Evolutionary conservation across 1,284 basidiomycete genomes (phyloP), one percentile per base, ranked within the genome.

Genomic region (Heterobasidion annosum): DNA sequence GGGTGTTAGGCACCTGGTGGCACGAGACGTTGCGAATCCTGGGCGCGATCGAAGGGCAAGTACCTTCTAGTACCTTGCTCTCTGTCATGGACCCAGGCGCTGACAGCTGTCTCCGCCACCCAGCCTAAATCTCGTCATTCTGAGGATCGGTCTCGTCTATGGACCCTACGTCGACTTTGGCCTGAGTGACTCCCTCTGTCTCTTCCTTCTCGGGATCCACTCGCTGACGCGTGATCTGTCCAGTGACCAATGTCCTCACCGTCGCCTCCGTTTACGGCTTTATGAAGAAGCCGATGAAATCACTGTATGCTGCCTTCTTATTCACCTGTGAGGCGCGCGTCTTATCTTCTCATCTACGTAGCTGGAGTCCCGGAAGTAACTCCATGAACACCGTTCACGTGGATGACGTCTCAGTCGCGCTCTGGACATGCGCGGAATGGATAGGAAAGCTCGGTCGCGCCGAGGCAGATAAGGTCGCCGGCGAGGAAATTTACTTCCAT

Each of bases 211-310:
- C 58, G 42, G 13, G 42, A 34, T 35, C 32, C 19, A 18, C n/a
- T 32, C 19, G 10, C 51, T 54, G 15, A 53, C 45, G 42, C 34
- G 15, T 12, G 19, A 50, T 57, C 43, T 53, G 44, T 53, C 15
- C 16, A 57, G 82, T 88, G 57, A 73, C 86, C 34, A 78, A 82
- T 3, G 81, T 82, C 46, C 79, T 92, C 50, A 85, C 86, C 0
- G 83, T 91, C 2, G 88, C 81, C n/a, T 83, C 89, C 43, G 85
- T 93, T 16, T 94, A 94, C 67, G 83, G 88, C 15, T 84, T 89
- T 65, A 74, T 90, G 65, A 82, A 89, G 63, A 85, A 90, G 63
- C 89, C 91, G 3, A 91, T 95, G 86, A 92, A 91, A 67, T 90
- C 85, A 33, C 74, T 91, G 81, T 91, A 70, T 69, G 16, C 6